Percentiles rank a stretch among this genome's conserved stretches.
Evolutionary conservation across 108 stramenopile species (phyloP).

Genomic region (Ochromonas danica): DNA sequence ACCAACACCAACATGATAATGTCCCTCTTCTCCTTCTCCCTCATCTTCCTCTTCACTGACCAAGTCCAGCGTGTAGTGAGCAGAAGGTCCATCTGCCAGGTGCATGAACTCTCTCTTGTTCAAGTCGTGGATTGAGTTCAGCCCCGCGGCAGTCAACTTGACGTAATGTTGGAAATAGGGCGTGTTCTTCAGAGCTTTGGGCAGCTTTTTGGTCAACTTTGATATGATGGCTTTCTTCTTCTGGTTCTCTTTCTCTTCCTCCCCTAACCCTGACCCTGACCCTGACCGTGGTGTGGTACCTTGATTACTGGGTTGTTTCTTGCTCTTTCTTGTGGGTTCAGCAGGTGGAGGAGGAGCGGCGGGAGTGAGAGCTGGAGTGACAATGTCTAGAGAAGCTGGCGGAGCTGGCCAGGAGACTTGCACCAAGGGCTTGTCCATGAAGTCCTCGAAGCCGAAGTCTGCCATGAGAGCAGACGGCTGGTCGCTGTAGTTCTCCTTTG

Average conservation of each 20-base stretch:
- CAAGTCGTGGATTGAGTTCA: not conserved
- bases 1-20: not conserved
- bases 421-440: not conserved
- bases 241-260: not conserved
- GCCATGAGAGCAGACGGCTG: not conserved
- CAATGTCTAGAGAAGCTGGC: not conserved
- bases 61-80: no score
- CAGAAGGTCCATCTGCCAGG: no score
- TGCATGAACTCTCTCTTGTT: no score
- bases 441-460: constrained; percentile 1
- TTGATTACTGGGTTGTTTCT: no score
- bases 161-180: not conserved
- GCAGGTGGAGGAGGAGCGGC: no score
- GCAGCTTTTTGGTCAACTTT: not conserved
- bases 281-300: no score
- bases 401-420: not conserved
- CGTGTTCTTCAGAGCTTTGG: not conserved
- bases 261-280: not conserved
- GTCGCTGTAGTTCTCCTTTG: not conserved
- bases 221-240: not conserved
- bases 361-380: not conserved
- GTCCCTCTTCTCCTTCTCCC: not conserved
- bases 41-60: not conserved
- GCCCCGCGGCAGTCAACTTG: not conserved
- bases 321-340: no score